A percentile compares a stretch with the other conserved stretches of the same genome.
These are phyloP conservation scores for Hygrophorus russula DNA, from an alignment of 768 basidiomycete genomes.

Conservation along the genomic window DNA sequence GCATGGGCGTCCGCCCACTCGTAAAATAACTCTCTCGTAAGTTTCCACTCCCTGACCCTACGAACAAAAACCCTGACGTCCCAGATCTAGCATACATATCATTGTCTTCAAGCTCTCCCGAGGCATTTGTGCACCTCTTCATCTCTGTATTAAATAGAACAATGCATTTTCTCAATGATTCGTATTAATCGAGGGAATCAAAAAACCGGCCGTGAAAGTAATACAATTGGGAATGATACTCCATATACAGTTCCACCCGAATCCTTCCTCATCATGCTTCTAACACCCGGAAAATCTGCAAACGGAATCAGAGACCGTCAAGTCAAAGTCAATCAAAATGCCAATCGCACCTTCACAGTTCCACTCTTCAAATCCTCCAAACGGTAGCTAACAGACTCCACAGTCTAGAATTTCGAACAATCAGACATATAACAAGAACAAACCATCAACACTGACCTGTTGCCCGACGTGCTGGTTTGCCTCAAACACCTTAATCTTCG, in stretches of 20 bases:
- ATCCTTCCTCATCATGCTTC: no score
- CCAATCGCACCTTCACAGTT: slow-evolving; percentile 47
- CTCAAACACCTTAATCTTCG: slow-evolving; percentile 75
- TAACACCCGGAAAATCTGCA: slow-evolving; percentile 4
- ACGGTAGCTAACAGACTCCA: slow-evolving; percentile 77
- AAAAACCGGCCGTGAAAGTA: slow-evolving; percentile 10
- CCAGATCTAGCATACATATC: not conserved
- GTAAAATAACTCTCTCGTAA: slow-evolving; percentile 25
- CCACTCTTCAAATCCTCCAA: slow-evolving; percentile 87
- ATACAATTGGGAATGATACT: slow-evolving; percentile 23
- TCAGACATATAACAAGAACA: not conserved
- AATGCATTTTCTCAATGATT: not conserved
- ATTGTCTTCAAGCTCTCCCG: not conserved
- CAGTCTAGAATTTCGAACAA: slow-evolving; percentile 22
- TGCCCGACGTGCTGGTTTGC: slow-evolving; percentile 81
- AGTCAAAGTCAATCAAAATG: not conserved
- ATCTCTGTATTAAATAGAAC: not conserved
- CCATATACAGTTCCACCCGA: no score
- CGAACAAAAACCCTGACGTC: not conserved
- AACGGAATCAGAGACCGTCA: not conserved
- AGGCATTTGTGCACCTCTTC: not conserved
- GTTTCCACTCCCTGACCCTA: not conserved
- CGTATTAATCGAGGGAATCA: not conserved
- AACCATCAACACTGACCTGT: slow-evolving; percentile 39
- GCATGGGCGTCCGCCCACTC: slow-evolving; percentile 30